Base-by-base conservation (phyloP, 257 asterid species). In the Voacanga thouarsii region DNA sequence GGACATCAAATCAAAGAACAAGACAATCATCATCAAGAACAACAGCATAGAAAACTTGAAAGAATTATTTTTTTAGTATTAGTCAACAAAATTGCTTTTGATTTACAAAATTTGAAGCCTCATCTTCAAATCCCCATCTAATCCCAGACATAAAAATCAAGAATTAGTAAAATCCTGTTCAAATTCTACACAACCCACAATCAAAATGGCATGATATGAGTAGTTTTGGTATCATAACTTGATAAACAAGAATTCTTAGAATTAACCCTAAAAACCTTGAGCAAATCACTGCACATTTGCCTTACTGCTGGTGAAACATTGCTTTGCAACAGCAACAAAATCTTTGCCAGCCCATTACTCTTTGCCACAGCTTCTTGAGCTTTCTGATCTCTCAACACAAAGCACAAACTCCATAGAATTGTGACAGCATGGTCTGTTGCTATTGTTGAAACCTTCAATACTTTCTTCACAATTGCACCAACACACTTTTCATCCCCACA, bases 201-300 rank as follows among this genome's bases (percentile, higher is more conserved):
- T 92, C 90, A 93, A 81, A 90, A 93, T 18, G 98, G 98, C 98
- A 92, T 93, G 71, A 93, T 93, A 74, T 93, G 97, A 75, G 90
- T 90, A 39, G 95, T 89, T 68, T 92, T 92, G 0, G 97, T 88
- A 60, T 92, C 92, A 43, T 93, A 93, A 83, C 90, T 89, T 1
- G 93, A 90, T 50, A 89, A 86, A 73, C 88, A 80, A 19, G 84
- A 77, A 55, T 69, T 79, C 78, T 86, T 89, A 0, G 89, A 81
- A 67, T 84, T 82, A 76, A 87, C 89, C 79, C 92, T 80, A 47
- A 91, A 85, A 56, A 85, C 85, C 80, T 90, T 91, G 3, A 93
- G 84, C 91, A 93, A 81, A 83, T 92, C 98, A 44, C 84, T 85
- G 66, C 91, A 89, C 98, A 92, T 93, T 71, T 86, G 94, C 76